These are phyloP conservation scores for Wallacemonas sp. DNA, from an alignment of 208 protist genomes.

Conservation along the genomic window DNA sequence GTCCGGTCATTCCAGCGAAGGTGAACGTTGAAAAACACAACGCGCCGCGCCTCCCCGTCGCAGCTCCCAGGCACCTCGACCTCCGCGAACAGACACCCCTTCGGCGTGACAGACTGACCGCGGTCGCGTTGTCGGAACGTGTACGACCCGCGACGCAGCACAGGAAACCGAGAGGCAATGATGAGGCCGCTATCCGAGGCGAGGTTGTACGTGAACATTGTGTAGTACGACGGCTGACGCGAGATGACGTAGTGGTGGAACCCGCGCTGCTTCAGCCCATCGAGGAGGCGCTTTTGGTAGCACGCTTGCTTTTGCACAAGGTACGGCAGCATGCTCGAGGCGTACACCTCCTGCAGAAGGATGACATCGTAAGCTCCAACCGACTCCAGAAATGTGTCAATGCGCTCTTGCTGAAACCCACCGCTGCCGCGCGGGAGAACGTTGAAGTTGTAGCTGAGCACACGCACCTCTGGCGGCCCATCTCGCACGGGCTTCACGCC, in stretches of 20 bases:
- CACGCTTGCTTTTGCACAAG: constrained; percentile 71
- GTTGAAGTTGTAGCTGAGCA: constrained; percentile 92
- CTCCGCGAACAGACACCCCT: constrained; percentile 87
- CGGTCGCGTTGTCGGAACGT: constrained; percentile 69
- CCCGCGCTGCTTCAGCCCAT: constrained; percentile 67
- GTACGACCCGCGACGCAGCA: constrained; percentile 80
- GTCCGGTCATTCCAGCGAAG: constrained; percentile 66
- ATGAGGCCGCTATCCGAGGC: constrained; percentile 86
- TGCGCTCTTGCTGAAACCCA: constrained; percentile 85
- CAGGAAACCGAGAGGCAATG: constrained; percentile 85
- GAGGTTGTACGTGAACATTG: constrained; percentile 77
- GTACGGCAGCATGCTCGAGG: constrained; percentile 77
- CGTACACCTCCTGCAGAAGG: constrained; percentile 87
- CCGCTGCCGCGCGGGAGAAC: constrained; percentile 78
- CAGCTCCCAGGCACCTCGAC: constrained; percentile 58
- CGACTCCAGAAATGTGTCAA: constrained; percentile 65
- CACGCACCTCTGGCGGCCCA: constrained; percentile 33
- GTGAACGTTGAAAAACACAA: constrained; percentile 88
- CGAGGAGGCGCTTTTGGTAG: constrained; percentile 73
- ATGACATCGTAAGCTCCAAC: constrained; percentile 84
- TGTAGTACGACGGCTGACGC: constrained; percentile 79
- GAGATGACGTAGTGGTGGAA: constrained; percentile 87
- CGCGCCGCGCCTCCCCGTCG: constrained; percentile 24
- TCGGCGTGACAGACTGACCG: constrained; percentile 36
- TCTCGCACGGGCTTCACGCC: neutral